These are phyloP conservation scores for Ilex aquifolium DNA, from an alignment of 257 asterid species.

Conservation along the genomic window DNA sequence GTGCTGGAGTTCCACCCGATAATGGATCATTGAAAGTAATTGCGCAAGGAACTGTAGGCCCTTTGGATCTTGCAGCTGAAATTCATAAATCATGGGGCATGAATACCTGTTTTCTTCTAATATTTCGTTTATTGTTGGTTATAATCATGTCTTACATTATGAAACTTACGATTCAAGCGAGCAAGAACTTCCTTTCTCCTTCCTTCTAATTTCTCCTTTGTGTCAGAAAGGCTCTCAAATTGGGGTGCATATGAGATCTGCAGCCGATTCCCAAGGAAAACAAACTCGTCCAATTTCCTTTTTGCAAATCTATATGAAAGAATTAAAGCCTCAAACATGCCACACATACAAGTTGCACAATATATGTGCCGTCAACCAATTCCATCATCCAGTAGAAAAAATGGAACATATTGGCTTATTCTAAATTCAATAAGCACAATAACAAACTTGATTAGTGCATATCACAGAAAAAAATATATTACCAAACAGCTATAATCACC, in stretches of 20 bases:
- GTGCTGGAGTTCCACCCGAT: conserved; percentile 19
- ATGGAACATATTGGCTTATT: neutral
- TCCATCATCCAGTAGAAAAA: neutral
- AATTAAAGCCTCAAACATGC: conserved; percentile 6
- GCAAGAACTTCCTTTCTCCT: conserved; percentile 76
- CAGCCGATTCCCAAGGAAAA: conserved; percentile 67
- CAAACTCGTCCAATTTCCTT: conserved; percentile 67
- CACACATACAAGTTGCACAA: neutral
- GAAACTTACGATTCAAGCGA: conserved; percentile 57
- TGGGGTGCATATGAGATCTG: conserved; percentile 71
- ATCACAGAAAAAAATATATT: neutral
- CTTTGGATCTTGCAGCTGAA: conserved; percentile 54
- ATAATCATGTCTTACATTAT: too few species aligned
- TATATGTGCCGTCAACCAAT: neutral
- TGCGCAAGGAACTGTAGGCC: conserved; percentile 20
- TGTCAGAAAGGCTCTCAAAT: conserved; percentile 59
- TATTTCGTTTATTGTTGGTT: too few species aligned
- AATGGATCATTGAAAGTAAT: conserved; percentile 12
- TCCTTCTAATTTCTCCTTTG: conserved; percentile 74
- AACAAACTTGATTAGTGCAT: neutral
- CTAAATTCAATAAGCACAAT: neutral
- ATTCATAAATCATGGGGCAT: too few species aligned
- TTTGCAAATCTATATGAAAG: conserved; percentile 63
- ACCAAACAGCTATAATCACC: conserved; percentile 29
- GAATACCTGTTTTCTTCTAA: too few species aligned